phyloP scores from a whole-genome alignment of 2,329 filamentous ascomycete genomes.

The Thielaviopsis euricoi region DNA sequence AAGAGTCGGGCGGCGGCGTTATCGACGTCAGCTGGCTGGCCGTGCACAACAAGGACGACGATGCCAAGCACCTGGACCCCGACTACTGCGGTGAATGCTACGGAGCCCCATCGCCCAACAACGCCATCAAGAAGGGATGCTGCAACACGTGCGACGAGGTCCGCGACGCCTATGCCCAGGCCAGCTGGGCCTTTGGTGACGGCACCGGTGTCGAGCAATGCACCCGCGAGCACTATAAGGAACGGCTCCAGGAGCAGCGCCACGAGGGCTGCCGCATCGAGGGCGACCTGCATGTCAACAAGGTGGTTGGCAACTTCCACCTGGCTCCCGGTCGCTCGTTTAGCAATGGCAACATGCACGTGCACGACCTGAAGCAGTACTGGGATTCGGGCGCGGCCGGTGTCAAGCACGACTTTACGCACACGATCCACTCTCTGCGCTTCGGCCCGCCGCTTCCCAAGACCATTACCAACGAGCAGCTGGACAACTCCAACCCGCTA shows the following conservation, averaged over 20 bases:
- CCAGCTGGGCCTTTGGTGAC: constrained; percentile 85
- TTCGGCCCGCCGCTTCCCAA: constrained; percentile 87
- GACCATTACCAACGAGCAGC: constrained; percentile 39
- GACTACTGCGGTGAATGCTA: constrained; percentile 90
- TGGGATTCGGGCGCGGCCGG: constrained; percentile 52
- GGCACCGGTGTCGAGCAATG: constrained; percentile 93
- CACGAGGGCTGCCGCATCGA: constrained; percentile 90
- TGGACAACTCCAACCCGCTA: constrained; percentile 47
- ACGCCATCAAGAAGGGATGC: constrained; percentile 66
- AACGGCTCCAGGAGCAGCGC: constrained; percentile 74
- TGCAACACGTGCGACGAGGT: constrained; percentile 97
- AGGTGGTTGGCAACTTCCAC: constrained; percentile 97
- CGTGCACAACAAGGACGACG: constrained; percentile 32
- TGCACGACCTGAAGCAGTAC: constrained; percentile 95
- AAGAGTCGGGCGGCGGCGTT: constrained; percentile 55
- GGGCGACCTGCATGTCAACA: constrained; percentile 85
- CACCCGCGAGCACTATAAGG: constrained; percentile 80
- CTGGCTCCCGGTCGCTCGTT: constrained; percentile 92
- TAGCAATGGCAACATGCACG: constrained; percentile 91
- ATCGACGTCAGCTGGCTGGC: constrained; percentile 52
- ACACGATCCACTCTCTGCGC: constrained; percentile 72
- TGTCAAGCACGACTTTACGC: constrained; percentile 70
- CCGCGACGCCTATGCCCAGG: constrained; percentile 75
- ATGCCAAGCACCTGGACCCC: constrained; percentile 66
- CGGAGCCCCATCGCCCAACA: constrained; percentile 58